These are phyloP conservation scores for Stachybotrys chlorohalonatus DNA, from an alignment of 2,329 filamentous ascomycete species.

Conservation along the genomic window DNA sequence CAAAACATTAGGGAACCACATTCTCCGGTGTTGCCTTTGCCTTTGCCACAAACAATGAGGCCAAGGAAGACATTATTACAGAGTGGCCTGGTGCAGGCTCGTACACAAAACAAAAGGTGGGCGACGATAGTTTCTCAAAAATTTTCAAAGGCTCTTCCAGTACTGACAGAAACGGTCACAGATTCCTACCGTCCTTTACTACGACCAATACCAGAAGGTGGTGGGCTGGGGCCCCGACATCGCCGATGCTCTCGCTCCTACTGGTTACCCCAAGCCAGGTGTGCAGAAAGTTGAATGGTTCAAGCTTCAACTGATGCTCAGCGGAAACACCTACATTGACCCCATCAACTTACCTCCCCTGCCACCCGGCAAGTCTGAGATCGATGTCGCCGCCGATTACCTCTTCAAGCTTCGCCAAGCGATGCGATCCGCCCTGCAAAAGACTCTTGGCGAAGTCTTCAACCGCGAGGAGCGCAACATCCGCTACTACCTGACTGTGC, in stretches of 20 bases:
- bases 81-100: conserved; percentile 98
- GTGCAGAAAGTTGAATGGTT: conserved; percentile 99
- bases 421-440: conserved; percentile 91
- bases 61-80: conserved; percentile 96
- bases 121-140: conserved; percentile 4
- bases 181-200: conserved; percentile 99
- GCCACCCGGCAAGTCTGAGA: conserved; percentile 95
- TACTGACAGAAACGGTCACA: conserved; percentile 24
- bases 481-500: conserved; percentile 95
- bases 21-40: conserved; percentile 97
- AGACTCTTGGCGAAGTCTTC: conserved; percentile 95
- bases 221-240: conserved; percentile 99
- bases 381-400: conserved; percentile 98
- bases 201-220: conserved; percentile 98
- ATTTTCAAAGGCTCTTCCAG: not conserved
- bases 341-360: conserved; percentile 97
- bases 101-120: conserved; percentile 96
- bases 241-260: conserved; percentile 89
- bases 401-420: conserved; percentile 96
- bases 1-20: conserved; percentile 68
- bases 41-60: conserved; percentile 94
- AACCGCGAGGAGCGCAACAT: conserved; percentile 98
- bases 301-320: conserved; percentile 97
- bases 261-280: conserved; percentile 92
- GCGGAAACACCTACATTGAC: conserved; percentile 97